A percentile compares a stretch with the other conserved stretches of the same genome.
Conservation (phyloP, 140 eudicot species). For the Ambrosia hybrid region DNA sequence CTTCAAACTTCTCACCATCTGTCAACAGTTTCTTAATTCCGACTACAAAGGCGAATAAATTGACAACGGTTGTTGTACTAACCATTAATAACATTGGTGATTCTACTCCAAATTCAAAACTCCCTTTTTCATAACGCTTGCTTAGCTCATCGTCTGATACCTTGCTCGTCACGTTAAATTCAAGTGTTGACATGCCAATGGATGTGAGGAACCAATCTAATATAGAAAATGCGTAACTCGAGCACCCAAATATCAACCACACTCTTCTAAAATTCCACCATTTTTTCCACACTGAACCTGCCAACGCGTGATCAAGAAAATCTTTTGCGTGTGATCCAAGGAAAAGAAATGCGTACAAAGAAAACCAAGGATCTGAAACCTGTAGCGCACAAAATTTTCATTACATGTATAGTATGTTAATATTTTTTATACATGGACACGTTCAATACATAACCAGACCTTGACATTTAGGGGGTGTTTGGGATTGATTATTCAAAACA, state of each 20-base stretch:
- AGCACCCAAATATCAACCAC: slow-evolving; percentile 46
- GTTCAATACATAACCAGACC: no score
- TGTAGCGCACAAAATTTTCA: background rate
- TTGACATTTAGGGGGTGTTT: no score
- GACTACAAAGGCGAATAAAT: slow-evolving; percentile 29
- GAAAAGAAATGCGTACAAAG: slow-evolving; percentile 43
- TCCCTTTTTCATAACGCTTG: slow-evolving; percentile 46
- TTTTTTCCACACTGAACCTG: slow-evolving; percentile 22
- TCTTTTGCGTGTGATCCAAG: slow-evolving; percentile 50
- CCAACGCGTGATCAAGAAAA: slow-evolving; percentile 22
- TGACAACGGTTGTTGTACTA: slow-evolving; percentile 33
- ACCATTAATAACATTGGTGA: slow-evolving; percentile 42
- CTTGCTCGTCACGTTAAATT: slow-evolving; percentile 50
- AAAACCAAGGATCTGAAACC: slow-evolving; percentile 50
- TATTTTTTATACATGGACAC: no score
- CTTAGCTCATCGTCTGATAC: slow-evolving; percentile 36
- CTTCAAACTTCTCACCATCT: slow-evolving; percentile 25
- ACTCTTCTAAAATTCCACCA: slow-evolving; percentile 53
- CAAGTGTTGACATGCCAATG: slow-evolving; percentile 33
- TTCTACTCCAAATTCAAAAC: slow-evolving; percentile 45
- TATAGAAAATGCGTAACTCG: slow-evolving; percentile 35
- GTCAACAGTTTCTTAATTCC: slow-evolving; percentile 29
- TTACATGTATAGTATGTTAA: background rate
- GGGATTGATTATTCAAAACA: no score
- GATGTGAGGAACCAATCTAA: slow-evolving; percentile 34